A percentile compares a stretch with the other conserved stretches of the same genome.
phyloP scores from a whole-genome alignment of 2,329 filamentous ascomycete species.

The Dryadomyces sulphureus region DNA sequence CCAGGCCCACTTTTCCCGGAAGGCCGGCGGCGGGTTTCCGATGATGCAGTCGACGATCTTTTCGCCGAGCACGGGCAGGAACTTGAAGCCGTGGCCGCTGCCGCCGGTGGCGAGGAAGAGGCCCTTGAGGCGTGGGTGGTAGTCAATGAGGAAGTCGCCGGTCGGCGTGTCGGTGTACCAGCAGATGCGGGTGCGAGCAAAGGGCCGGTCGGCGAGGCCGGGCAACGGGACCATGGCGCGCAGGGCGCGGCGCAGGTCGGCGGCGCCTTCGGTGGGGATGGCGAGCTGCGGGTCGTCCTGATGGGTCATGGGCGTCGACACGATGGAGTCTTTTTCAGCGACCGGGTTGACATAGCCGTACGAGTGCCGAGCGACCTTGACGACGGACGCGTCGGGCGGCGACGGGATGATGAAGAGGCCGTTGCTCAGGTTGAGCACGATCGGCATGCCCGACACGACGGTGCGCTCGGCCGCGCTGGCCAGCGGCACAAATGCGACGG shows the following conservation, averaged over 20 bases:
- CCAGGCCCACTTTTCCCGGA: conserved; percentile 47
- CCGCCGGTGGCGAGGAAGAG: conserved; percentile 49
- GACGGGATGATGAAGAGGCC: conserved; percentile 68
- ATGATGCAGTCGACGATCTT: conserved; percentile 43
- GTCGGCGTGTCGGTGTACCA: conserved; percentile 65
- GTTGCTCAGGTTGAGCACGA: conserved; percentile 54
- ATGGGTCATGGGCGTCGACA: conserved; percentile 29
- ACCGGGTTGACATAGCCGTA: conserved; percentile 50
- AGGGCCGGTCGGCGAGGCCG: conserved; percentile 42
- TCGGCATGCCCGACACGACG: conserved; percentile 49
- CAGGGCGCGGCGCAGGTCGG: conserved; percentile 46
- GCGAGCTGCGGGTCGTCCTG: conserved; percentile 29
- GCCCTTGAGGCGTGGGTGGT: conserved; percentile 45
- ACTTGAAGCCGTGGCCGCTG: conserved; percentile 55
- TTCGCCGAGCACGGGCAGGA: conserved; percentile 50
- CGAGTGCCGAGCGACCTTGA: conserved; percentile 57
- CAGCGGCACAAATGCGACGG: conserved; percentile 62
- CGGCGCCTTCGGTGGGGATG: conserved; percentile 45
- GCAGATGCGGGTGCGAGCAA: conserved; percentile 48
- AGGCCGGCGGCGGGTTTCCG: conserved; percentile 28
- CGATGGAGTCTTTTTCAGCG: conserved; percentile 20
- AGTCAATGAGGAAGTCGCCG: conserved; percentile 56
- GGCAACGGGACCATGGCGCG: conserved; percentile 42
- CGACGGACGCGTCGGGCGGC: conserved; percentile 26
- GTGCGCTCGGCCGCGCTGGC: conserved; percentile 48